Evolutionary conservation across 257 asterid species (phyloP).

Genomic region (Salvia hispanica): DNA sequence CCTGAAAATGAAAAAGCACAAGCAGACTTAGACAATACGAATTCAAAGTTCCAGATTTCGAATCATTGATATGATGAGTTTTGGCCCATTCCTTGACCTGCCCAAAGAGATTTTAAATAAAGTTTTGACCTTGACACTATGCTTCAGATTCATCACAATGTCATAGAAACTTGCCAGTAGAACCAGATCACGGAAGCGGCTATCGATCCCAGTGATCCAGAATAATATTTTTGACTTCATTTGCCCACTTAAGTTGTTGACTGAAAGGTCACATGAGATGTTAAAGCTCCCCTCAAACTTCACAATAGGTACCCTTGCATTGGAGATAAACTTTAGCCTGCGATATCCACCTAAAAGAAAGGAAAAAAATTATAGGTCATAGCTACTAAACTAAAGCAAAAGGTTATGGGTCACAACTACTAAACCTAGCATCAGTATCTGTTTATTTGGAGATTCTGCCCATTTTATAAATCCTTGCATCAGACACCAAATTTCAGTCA

Average conservation of each 20-base stretch:
- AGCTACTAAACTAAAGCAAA: neutral
- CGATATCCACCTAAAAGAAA: slow-evolving; percentile 65
- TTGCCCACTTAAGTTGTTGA: slow-evolving; percentile 84
- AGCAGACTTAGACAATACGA: slow-evolving; percentile 87
- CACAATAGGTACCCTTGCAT: slow-evolving; percentile 88
- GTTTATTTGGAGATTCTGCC: slow-evolving; percentile 7
- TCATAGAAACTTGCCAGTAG: slow-evolving; percentile 65
- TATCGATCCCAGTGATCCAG: slow-evolving; percentile 86
- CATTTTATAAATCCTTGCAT: neutral
- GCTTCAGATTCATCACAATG: slow-evolving; percentile 19
- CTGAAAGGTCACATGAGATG: slow-evolving; percentile 87
- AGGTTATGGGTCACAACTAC: too few species aligned
- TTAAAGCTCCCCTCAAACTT: slow-evolving; percentile 59
- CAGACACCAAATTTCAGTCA: neutral
- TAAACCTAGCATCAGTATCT: slow-evolving; percentile 13
- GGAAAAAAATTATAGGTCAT: slow-evolving; percentile 23
- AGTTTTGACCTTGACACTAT: slow-evolving; percentile 3
- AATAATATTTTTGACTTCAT: slow-evolving; percentile 87
- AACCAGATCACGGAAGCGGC: slow-evolving; percentile 83
- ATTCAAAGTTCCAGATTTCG: slow-evolving; percentile 78
- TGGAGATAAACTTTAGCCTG: slow-evolving; percentile 55
- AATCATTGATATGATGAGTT: slow-evolving; percentile 71
- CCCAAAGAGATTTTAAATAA: slow-evolving; percentile 39
- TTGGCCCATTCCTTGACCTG: slow-evolving; percentile 99
- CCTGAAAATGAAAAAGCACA: slow-evolving; percentile 94